Evolutionary conservation across 352 stramenopile genomes (phyloP).

Genomic region (Pythium sp.): DNA sequence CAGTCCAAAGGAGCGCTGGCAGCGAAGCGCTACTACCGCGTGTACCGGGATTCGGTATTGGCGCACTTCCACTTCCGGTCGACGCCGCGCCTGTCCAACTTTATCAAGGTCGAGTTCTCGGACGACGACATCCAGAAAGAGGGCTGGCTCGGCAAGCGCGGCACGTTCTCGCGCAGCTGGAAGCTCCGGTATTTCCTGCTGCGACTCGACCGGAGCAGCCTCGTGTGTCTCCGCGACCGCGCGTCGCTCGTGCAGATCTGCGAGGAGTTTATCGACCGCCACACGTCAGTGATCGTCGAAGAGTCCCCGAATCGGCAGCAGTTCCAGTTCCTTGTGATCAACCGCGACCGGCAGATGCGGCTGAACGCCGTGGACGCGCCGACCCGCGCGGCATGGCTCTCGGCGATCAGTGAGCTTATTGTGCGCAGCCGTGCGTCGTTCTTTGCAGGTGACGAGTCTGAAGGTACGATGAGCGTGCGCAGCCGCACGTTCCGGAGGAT

Average conservation of each 20-base stretch:
- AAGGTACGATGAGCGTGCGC: constrained; percentile 39
- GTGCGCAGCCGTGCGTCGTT: constrained; percentile 75
- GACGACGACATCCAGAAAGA: constrained; percentile 72
- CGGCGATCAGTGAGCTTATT: constrained; percentile 78
- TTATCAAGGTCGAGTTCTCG: constrained; percentile 57
- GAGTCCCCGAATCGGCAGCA: constrained; percentile 62
- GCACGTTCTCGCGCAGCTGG: constrained; percentile 73
- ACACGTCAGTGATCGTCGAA: constrained; percentile 69
- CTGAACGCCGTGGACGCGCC: constrained; percentile 69
- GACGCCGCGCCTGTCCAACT: constrained; percentile 37
- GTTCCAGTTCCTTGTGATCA: constrained; percentile 82
- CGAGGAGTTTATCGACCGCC: constrained; percentile 69
- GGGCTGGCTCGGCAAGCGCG: constrained; percentile 70
- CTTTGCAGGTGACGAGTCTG: constrained; percentile 68
- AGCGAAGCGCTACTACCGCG: constrained; percentile 53
- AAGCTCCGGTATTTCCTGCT: constrained; percentile 85
- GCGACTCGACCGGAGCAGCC: constrained; percentile 56
- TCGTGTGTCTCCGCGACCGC: constrained; percentile 75
- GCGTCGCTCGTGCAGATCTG: constrained; percentile 67
- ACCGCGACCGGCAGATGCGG: constrained; percentile 58
- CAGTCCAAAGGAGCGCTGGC: not conserved
- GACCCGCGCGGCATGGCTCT: constrained; percentile 63
- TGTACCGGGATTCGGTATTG: constrained; percentile 66
- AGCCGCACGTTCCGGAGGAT: constrained; percentile 49
- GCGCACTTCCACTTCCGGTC: constrained; percentile 56